Conservation (phyloP, 176 grass and related monocot species). For the Carex scoparia region DNA sequence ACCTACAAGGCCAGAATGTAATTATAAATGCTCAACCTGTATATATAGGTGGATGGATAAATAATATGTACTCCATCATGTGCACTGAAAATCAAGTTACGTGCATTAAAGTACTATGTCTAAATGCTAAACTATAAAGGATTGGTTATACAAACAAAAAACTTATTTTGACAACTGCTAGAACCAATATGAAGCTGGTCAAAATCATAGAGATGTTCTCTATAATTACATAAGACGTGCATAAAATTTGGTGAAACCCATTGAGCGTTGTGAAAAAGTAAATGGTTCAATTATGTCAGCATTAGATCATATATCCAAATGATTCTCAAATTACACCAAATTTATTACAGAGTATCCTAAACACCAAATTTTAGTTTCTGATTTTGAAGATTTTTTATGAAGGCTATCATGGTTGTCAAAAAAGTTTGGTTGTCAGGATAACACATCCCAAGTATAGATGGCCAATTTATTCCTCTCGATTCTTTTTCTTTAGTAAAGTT, state of each 20-base stretch:
- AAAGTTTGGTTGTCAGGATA: background rate
- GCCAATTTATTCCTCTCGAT: constrained; percentile 4
- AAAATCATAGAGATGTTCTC: background rate
- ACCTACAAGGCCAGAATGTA: background rate
- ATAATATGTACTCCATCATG: background rate
- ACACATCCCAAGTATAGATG: background rate
- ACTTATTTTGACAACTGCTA: background rate
- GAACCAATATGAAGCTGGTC: background rate
- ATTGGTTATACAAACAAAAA: background rate
- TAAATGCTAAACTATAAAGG: background rate
- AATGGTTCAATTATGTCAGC: background rate
- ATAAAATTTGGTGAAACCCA: background rate
- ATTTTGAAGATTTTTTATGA: background rate
- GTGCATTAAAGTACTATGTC: background rate
- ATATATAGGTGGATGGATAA: background rate
- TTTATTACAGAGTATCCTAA: background rate
- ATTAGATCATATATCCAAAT: background rate
- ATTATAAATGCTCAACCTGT: background rate
- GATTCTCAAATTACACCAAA: background rate
- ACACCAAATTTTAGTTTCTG: background rate
- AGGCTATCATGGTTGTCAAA: background rate
- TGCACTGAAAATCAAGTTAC: background rate
- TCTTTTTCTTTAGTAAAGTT: constrained; percentile 14
- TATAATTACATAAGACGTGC: background rate
- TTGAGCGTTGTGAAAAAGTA: background rate